Base-by-base conservation (phyloP, 2,329 filamentous ascomycete species). In the Monilinia aucupariae region DNA sequence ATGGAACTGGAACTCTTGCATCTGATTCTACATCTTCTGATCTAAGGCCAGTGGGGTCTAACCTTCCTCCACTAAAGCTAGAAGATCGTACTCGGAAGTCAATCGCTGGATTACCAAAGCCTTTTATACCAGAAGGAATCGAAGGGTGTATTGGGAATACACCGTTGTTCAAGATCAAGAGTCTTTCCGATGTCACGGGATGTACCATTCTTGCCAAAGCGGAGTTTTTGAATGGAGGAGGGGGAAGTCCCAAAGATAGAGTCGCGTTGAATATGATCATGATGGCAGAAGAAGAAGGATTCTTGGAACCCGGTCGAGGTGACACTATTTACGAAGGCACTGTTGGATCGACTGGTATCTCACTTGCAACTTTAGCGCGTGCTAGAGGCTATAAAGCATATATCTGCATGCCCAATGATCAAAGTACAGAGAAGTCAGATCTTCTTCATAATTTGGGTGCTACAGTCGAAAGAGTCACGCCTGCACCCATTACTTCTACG, bases 271-370 rank as follows among this genome's bases (percentile, higher is more conserved):
- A 84, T 76, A 96, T 97, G 81, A 96, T 99, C 74, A 78, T 85
- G 51, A 77, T 86, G 75, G 94, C 92, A 50, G 94, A 99, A 79
- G 82, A 85, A 65, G 78, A 83, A 55, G 92, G 92, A 2, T 79
- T 92, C 22, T 78, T 99, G 52, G 82, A 81, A 0, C 93, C 94
- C 0, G 81, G 89, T 68, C 87, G 89, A 27, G 93, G 93, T 65
- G 94, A 99, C 75, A 96, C 90, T 50, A 92, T 99, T 71, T 99
- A 97, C 76, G 94, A 99, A 78, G 94, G 94, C 68, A 99, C 94
- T 1, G 92, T 96, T 20, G 94, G 94, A 64, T 96, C 91, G 73
- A 99, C 94, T 0, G 94, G 94, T 27, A 97, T 99, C 70, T 97
- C 92, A 20, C 82, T 99, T 12, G 94, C 94, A 3, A 90, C 90